A percentile compares a stretch with the other conserved stretches of the same genome.
phyloP scores from a whole-genome alignment of 2,329 filamentous ascomycete species.

The Diplodia scrobiculata region DNA sequence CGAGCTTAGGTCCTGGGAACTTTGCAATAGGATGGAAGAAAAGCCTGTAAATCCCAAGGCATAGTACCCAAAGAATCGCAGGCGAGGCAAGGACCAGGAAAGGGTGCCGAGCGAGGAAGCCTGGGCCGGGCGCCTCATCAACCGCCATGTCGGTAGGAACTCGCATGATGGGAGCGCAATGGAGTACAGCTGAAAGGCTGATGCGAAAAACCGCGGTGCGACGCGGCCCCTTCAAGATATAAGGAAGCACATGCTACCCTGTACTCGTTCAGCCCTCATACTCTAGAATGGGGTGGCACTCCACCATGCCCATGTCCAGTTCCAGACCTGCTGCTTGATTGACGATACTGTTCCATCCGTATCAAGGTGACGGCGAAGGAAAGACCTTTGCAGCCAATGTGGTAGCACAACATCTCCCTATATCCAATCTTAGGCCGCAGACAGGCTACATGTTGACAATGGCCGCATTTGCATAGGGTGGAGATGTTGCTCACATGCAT shows the following conservation, averaged over 20 bases:
- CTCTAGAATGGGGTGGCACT: background rate
- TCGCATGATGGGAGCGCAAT: background rate
- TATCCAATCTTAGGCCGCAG: background rate
- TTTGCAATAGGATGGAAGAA: slow-evolving; percentile 28
- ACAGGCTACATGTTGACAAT: background rate
- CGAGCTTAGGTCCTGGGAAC: slow-evolving; percentile 29
- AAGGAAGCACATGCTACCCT: background rate
- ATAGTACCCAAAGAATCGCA: background rate
- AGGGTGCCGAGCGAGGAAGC: background rate
- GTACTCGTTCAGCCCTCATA: background rate
- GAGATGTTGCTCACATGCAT: slow-evolving; percentile 4
- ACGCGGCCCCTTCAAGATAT: background rate
- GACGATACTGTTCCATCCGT: background rate
- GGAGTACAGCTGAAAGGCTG: background rate
- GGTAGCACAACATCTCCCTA: background rate
- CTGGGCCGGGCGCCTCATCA: background rate
- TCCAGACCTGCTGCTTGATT: background rate
- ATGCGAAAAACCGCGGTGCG: background rate
- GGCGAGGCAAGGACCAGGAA: background rate
- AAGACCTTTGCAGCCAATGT: background rate
- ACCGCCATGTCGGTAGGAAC: background rate
- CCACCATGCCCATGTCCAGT: background rate
- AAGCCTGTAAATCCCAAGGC: slow-evolving; percentile 17
- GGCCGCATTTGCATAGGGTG: background rate
- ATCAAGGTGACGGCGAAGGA: background rate